These are phyloP conservation scores for Gossypium gossypioides DNA, from an alignment of 441 rosid genomes.

Conservation along the genomic window DNA sequence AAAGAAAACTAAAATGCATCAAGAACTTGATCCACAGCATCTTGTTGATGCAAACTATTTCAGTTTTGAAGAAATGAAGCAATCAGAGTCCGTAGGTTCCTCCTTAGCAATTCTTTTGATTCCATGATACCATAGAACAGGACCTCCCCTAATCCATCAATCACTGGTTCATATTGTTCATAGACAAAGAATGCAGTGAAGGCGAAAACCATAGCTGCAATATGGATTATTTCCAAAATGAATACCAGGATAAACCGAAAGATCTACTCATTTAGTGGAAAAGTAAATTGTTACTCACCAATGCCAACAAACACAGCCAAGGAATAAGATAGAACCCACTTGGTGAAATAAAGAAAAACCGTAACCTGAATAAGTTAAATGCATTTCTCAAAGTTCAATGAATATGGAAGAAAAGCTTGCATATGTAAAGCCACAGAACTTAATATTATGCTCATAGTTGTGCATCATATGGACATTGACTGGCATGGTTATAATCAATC, in stretches of 20 bases:
- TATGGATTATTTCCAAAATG: not conserved
- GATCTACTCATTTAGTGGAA: not conserved
- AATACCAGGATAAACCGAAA: not conserved
- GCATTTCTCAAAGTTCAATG: not conserved
- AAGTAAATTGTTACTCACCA: constrained; percentile 34
- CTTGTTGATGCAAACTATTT: constrained; percentile 12
- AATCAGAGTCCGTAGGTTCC: constrained; percentile 28
- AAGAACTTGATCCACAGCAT: not conserved
- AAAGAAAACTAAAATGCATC: not conserved
- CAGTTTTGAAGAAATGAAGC: constrained; percentile 16
- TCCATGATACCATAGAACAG: constrained; percentile 21
- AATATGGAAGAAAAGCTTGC: not conserved
- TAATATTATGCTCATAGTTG: not conserved
- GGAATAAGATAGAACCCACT: constrained; percentile 30
- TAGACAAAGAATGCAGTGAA: constrained; percentile 69
- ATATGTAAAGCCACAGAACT: constrained; percentile 8
- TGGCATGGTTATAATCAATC: not conserved
- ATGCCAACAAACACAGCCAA: constrained; percentile 32
- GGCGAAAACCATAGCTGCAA: constrained; percentile 53
- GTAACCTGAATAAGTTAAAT: constrained; percentile 33
- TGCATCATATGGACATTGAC: not conserved
- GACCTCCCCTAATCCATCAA: constrained; percentile 38
- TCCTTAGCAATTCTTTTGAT: constrained; percentile 21
- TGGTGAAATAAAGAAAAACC: constrained; percentile 35
- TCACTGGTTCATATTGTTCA: constrained; percentile 70